A percentile compares a stretch with the other conserved stretches of the same genome.
phyloP scores from a whole-genome alignment of 352 stramenopile genomes.

The Phytophthora pisi region DNA sequence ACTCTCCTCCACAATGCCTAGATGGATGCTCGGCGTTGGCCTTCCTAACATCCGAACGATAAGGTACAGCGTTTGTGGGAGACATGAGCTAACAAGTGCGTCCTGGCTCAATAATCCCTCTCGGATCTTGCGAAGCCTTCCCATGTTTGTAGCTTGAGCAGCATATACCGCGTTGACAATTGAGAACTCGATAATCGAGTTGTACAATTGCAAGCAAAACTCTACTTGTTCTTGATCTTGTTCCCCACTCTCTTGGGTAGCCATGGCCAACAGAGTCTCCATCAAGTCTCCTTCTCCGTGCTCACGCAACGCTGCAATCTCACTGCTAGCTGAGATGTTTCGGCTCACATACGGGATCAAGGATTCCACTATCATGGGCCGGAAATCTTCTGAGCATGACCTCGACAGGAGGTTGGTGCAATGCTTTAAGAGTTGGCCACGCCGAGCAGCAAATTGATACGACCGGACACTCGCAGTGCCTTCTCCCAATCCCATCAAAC shows the following conservation, averaged over 20 bases:
- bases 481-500: not conserved
- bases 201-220: conserved; percentile 15
- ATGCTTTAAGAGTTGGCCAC: conserved; percentile 7
- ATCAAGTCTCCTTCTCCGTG: conserved; percentile 21
- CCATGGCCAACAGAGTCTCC: conserved; percentile 1
- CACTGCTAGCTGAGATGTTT: conserved; percentile 15
- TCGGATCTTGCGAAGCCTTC: conserved; percentile 2
- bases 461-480: not conserved
- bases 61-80: conserved; percentile 4
- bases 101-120: not conserved
- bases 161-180: conserved; percentile 16
- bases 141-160: not conserved
- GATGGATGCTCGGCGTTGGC: not conserved
- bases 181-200: conserved; percentile 24
- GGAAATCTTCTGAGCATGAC: not conserved
- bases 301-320: conserved; percentile 17
- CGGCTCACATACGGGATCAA: conserved; percentile 11
- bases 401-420: conserved; percentile 18
- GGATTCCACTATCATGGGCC: conserved; percentile 1
- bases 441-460: conserved; percentile 18
- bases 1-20: not conserved
- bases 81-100: conserved; percentile 3
- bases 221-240: not conserved
- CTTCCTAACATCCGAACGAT: conserved; percentile 11
- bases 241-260: not conserved